phyloP scores from a whole-genome alignment of 495 filamentous ascomycete genomes.

The Lasiosphaeriaceae sp. region DNA sequence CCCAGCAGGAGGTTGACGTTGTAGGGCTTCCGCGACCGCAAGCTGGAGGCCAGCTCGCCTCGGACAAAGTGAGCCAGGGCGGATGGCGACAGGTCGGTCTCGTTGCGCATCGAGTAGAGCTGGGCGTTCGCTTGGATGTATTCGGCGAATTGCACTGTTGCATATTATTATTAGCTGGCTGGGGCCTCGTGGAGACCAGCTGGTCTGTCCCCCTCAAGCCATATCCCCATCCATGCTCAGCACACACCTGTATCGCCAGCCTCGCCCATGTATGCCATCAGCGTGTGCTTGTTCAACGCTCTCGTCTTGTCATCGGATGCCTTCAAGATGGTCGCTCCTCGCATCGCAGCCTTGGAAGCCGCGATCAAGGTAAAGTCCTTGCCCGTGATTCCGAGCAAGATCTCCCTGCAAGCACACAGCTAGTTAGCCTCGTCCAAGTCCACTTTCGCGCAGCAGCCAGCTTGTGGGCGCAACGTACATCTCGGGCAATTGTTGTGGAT shows the following conservation, averaged over 20 bases:
- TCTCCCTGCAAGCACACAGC: conserved; percentile 64
- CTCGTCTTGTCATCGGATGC: conserved; percentile 94
- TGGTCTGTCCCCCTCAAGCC: not conserved
- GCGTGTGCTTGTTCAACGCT: conserved; percentile 79
- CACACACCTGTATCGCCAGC: conserved; percentile 86
- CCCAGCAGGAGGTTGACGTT: conserved; percentile 93
- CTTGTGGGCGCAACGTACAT: conserved; percentile 13
- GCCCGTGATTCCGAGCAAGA: conserved; percentile 95
- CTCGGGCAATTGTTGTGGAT: conserved; percentile 6
- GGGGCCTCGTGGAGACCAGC: not conserved
- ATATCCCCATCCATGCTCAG: conserved; percentile 1
- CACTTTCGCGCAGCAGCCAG: not conserved
- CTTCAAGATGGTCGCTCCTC: conserved; percentile 94
- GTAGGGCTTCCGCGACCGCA: conserved; percentile 90
- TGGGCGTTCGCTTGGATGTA: conserved; percentile 98
- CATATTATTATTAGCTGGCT: conserved; percentile 24
- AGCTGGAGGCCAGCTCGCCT: conserved; percentile 80
- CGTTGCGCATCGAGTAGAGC: conserved; percentile 97
- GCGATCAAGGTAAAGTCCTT: conserved; percentile 98
- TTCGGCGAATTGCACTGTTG: conserved; percentile 93
- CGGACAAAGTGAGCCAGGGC: conserved; percentile 91
- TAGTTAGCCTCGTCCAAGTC: not conserved
- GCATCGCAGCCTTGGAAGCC: conserved; percentile 95
- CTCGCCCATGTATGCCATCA: conserved; percentile 97
- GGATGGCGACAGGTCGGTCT: conserved; percentile 80